phyloP scores from a whole-genome alignment of 108 stramenopile genomes.

The Cyclostephanos tholiformis region DNA sequence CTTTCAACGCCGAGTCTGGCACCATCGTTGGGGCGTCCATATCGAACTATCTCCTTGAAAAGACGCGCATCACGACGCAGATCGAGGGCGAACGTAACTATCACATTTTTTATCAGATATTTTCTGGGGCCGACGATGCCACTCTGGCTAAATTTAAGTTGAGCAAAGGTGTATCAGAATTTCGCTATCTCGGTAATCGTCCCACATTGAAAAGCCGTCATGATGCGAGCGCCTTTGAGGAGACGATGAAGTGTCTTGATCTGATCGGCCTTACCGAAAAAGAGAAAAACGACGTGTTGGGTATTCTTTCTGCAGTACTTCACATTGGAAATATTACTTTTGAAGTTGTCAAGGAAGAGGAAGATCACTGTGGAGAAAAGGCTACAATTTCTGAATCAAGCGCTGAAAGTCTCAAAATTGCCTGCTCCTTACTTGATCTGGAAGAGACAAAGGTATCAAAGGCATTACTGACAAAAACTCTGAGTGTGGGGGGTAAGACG shows the following conservation, averaged over 20 bases:
- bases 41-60: constrained; percentile 92
- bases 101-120: constrained; percentile 98
- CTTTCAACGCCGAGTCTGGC: constrained; percentile 70
- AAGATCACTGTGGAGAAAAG: constrained; percentile 41
- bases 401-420: constrained; percentile 54
- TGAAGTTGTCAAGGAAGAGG: constrained; percentile 60
- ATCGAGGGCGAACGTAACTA: constrained; percentile 95
- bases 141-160: constrained; percentile 62
- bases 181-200: constrained; percentile 71
- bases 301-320: constrained; percentile 85
- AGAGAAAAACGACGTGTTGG: constrained; percentile 67
- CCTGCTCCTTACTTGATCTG: constrained; percentile 74
- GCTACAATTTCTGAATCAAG: constrained; percentile 61
- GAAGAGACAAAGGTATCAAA: constrained; percentile 65
- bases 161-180: constrained; percentile 52
- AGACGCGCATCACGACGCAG: constrained; percentile 90
- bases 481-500: constrained; percentile 76
- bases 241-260: constrained; percentile 73
- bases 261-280: constrained; percentile 66
- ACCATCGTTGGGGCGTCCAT: constrained; percentile 81
- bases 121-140: constrained; percentile 65
- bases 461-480: constrained; percentile 80
- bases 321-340: constrained; percentile 92
- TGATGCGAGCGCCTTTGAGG: constrained; percentile 63
- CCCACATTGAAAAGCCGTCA: constrained; percentile 44